These are phyloP conservation scores for Anthracocystis panici-leucophaei DNA, from an alignment of 1,284 basidiomycete genomes.

Conservation along the genomic window DNA sequence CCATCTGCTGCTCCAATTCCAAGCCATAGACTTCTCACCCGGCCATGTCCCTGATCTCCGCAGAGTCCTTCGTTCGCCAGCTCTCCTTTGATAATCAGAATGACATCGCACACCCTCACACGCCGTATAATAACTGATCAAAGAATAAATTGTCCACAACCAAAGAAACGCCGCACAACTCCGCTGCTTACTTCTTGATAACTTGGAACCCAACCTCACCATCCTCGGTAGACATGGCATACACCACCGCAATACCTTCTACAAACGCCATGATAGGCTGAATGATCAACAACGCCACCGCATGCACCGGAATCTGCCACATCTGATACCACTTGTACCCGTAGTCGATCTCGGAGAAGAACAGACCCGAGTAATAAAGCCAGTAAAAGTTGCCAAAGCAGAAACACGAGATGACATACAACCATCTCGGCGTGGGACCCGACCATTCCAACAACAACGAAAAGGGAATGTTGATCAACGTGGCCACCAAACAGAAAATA, in stretches of 20 bases:
- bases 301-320: conserved; percentile 68
- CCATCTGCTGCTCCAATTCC: too few species aligned
- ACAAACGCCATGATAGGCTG: conserved; percentile 70
- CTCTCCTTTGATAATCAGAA: too few species aligned
- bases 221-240: conserved; percentile 69
- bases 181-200: conserved; percentile 39
- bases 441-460: conserved; percentile 50
- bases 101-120: background rate
- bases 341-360: conserved; percentile 68
- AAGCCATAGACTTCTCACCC: too few species aligned
- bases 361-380: conserved; percentile 66
- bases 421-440: conserved; percentile 68
- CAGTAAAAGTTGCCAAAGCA: conserved; percentile 71
- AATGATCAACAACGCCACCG: conserved; percentile 67
- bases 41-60: too few species aligned
- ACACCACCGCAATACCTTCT: conserved; percentile 70
- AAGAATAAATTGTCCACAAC: conserved; percentile 11
- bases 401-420: conserved; percentile 70
- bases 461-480: conserved; percentile 71
- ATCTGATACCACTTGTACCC: conserved; percentile 63
- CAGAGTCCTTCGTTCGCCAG: too few species aligned
- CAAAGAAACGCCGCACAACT: background rate
- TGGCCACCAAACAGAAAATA: conserved; percentile 71
- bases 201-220: conserved; percentile 50
- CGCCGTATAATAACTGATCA: background rate